Evolutionary conservation across 805 yeast species (phyloP).

Genomic region (Metschnikowia rubicola): DNA sequence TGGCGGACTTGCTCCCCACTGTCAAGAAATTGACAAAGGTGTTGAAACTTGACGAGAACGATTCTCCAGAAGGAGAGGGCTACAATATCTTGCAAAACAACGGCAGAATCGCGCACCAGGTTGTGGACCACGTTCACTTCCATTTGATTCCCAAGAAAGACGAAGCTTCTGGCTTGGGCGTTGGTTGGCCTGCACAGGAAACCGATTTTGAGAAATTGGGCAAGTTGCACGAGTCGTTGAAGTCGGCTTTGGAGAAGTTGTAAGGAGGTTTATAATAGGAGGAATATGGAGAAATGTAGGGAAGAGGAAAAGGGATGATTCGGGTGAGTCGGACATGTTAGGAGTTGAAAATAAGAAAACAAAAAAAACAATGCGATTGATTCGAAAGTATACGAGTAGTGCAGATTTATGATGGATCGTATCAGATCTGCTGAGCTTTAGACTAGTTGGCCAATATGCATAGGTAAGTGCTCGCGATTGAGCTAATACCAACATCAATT

Average conservation of each 20-base stretch:
- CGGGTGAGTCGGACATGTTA: no score
- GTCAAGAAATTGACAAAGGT: slow-evolving; percentile 82
- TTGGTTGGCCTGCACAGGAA: slow-evolving; percentile 92
- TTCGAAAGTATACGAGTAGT: no score
- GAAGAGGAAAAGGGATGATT: background rate
- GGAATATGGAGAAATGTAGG: background rate
- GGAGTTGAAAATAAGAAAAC: no score
- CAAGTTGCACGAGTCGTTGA: slow-evolving; percentile 58
- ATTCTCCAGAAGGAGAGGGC: slow-evolving; percentile 63
- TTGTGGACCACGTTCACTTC: slow-evolving; percentile 93
- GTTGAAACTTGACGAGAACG: slow-evolving; percentile 59
- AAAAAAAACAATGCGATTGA: no score
- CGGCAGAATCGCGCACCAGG: slow-evolving; percentile 93
- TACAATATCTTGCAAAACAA: slow-evolving; percentile 91
- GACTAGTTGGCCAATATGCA: no score
- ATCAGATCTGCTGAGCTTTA: no score
- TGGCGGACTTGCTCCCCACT: slow-evolving; percentile 81
- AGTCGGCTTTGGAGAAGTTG: slow-evolving; percentile 23
- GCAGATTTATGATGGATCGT: no score
- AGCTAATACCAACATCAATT: no score
- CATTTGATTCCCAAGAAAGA: slow-evolving; percentile 91
- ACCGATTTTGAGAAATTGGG: slow-evolving; percentile 75
- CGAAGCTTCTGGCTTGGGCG: slow-evolving; percentile 67
- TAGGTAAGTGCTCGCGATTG: no score
- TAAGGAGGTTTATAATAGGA: background rate